These are phyloP conservation scores for Striga hermonthica DNA, from an alignment of 305 asterid genomes.

Conservation along the genomic window DNA sequence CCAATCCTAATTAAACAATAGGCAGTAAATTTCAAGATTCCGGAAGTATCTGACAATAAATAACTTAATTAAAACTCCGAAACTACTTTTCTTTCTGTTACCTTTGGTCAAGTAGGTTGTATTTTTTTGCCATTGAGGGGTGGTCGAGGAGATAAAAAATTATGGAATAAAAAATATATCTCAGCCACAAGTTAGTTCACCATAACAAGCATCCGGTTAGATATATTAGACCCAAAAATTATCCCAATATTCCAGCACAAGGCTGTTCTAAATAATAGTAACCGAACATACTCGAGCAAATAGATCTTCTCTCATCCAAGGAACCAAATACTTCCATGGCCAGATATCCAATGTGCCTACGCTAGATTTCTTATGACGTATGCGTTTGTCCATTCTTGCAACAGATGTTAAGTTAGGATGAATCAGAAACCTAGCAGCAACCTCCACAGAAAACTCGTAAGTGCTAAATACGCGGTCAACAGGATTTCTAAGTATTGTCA, in stretches of 20 bases:
- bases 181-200: background rate
- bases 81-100: no score
- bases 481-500: conserved; percentile 91
- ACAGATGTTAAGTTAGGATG: conserved; percentile 90
- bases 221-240: conserved; percentile 1
- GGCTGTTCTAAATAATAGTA: conserved; percentile 24
- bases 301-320: conserved; percentile 96
- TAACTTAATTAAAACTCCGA: no score
- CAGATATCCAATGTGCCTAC: conserved; percentile 90
- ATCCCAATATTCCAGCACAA: conserved; percentile 15
- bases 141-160: no score
- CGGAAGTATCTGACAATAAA: no score
- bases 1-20: no score
- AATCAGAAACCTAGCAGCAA: conserved; percentile 87
- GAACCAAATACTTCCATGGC: conserved; percentile 99
- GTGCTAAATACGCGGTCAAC: conserved; percentile 91
- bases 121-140: no score
- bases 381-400: conserved; percentile 46
- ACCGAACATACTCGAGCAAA: conserved; percentile 76
- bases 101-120: no score
- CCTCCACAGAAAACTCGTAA: conserved; percentile 95
- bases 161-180: no score
- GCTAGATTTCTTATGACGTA: conserved; percentile 52
- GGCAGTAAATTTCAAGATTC: no score
- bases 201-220: background rate